Conservation (phyloP, 352 stramenopile genomes). For the Blastocystis sp. region DNA sequence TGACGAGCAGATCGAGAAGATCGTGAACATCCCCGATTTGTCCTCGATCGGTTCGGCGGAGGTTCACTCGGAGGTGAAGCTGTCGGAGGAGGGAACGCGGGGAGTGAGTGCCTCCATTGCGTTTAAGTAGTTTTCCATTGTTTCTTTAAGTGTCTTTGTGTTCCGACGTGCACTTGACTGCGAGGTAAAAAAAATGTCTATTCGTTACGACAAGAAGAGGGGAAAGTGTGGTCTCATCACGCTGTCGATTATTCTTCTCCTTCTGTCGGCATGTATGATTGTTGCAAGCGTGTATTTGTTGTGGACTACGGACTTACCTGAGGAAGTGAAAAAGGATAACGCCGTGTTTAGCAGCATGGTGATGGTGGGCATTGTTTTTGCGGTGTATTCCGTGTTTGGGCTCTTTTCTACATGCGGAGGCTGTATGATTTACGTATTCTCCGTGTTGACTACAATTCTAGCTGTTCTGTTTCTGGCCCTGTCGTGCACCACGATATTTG, state of each 20-base stretch:
- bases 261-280: not conserved
- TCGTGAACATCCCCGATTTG: constrained; percentile 9
- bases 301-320: not conserved
- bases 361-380: not conserved
- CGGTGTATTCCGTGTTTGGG: constrained; percentile 10
- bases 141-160: not conserved
- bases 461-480: constrained; percentile 5
- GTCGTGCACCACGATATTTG: not conserved
- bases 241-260: not conserved
- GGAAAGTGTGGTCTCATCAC: not conserved
- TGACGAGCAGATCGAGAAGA: constrained; percentile 48
- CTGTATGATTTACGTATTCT: constrained; percentile 37
- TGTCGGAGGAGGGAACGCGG: not conserved
- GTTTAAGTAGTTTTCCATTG: not conserved
- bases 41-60: not conserved
- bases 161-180: not conserved
- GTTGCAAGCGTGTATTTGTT: not conserved
- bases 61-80: not conserved
- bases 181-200: not conserved
- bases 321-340: not conserved
- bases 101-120: too few species aligned
- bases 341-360: not conserved
- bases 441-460: not conserved
- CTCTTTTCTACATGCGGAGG: constrained; percentile 7
- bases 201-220: not conserved